These are phyloP conservation scores for Mycena rosella DNA, from an alignment of 768 basidiomycete species.

Conservation along the genomic window DNA sequence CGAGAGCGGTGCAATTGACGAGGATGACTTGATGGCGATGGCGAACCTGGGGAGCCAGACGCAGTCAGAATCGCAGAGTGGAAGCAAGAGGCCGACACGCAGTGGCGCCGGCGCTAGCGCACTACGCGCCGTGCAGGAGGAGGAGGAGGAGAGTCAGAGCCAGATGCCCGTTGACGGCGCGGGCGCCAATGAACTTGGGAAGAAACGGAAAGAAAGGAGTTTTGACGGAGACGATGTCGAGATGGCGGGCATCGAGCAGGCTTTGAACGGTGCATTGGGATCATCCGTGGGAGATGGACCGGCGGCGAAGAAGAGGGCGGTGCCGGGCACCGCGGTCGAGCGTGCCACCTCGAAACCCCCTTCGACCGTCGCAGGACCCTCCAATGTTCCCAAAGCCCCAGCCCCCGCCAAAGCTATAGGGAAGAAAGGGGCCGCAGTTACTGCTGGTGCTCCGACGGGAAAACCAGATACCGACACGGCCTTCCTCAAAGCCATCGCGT, in stretches of 20 bases:
- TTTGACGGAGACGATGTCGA: conserved; percentile 57
- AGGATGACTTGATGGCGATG: conserved; percentile 26
- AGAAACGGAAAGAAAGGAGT: conserved; percentile 56
- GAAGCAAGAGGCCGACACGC: conserved; percentile 35
- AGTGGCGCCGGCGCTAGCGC: conserved; percentile 18
- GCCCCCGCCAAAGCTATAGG: conserved; percentile 15
- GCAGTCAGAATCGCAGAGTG: conserved; percentile 45
- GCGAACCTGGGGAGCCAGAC: conserved; percentile 46
- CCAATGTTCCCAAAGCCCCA: conserved; percentile 9
- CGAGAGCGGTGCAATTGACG: conserved; percentile 33
- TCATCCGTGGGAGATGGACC: conserved; percentile 33
- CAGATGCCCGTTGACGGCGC: conserved; percentile 29
- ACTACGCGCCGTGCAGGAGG: conserved; percentile 56
- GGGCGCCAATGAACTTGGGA: conserved; percentile 36
- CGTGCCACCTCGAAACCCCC: conserved; percentile 31
- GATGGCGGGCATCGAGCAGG: conserved; percentile 46
- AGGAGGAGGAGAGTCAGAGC: conserved; percentile 71
- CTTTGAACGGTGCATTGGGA: conserved; percentile 26
- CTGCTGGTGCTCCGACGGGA: conserved; percentile 54
- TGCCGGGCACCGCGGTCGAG: conserved; percentile 53
- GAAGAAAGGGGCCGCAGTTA: conserved; percentile 26
- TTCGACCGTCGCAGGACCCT: conserved; percentile 5
- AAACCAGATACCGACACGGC: conserved; percentile 75
- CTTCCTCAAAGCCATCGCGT: conserved; percentile 81
- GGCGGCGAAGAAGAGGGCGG: conserved; percentile 58